Percentiles rank a stretch among this genome's conserved stretches.
These are phyloP conservation scores for Sutorius australiensis DNA, from an alignment of 768 basidiomycete genomes.

Conservation along the genomic window DNA sequence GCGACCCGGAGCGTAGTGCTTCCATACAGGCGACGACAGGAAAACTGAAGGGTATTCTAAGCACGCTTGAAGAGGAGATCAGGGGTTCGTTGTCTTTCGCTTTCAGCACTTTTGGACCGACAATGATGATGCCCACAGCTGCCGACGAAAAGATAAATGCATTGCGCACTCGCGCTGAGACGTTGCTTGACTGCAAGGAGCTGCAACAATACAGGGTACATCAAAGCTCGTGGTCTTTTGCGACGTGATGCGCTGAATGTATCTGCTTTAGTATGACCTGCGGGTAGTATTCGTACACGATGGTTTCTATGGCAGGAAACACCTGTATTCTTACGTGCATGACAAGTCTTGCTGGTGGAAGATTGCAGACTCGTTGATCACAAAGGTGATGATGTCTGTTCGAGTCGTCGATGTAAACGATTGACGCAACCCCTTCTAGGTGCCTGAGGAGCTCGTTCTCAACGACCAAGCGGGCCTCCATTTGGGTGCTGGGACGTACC, in stretches of 20 bases:
- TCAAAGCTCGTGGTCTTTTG: slow-evolving; percentile 2
- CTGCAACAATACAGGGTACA: slow-evolving; percentile 57
- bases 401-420: not conserved
- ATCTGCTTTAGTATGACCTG: slow-evolving; percentile 63
- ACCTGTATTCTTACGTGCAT: slow-evolving; percentile 75
- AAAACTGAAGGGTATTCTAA: slow-evolving; percentile 53
- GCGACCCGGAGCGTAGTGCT: slow-evolving; percentile 43
- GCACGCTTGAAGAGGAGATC: slow-evolving; percentile 49
- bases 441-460: slow-evolving; percentile 64
- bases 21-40: slow-evolving; percentile 41
- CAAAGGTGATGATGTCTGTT: slow-evolving; percentile 42
- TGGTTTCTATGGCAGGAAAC: slow-evolving; percentile 71
- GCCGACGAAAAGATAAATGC: slow-evolving; percentile 47
- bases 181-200: slow-evolving; percentile 59
- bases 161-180: slow-evolving; percentile 42
- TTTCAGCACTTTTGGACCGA: not conserved
- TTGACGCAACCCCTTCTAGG: slow-evolving; percentile 39
- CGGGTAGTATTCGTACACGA: slow-evolving; percentile 76
- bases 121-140: slow-evolving; percentile 33
- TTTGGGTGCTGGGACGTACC: slow-evolving; percentile 71
- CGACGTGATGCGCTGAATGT: not conserved
- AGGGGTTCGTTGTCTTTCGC: slow-evolving; percentile 39
- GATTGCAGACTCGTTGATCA: slow-evolving; percentile 65
- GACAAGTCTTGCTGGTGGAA: slow-evolving; percentile 73
- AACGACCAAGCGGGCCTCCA: slow-evolving; percentile 70